Evolutionary conservation across 352 stramenopile genomes (phyloP), one percentile per base, ranked within the genome.

Genomic region (Phytophthora chlamydospora): DNA sequence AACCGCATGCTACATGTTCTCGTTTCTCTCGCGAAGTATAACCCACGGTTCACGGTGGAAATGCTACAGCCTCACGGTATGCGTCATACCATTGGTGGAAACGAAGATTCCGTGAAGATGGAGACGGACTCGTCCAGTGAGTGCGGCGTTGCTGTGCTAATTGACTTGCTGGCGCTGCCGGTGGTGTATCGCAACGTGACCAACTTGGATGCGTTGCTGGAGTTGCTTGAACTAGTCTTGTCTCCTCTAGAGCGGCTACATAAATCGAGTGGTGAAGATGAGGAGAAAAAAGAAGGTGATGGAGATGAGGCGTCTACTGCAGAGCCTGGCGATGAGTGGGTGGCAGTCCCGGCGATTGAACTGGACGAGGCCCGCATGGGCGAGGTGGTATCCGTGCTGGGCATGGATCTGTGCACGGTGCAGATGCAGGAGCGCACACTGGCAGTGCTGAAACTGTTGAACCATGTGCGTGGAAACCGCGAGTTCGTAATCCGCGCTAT

Each of bases 141-240:
- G 40, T 83, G 75, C 39, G 75, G 82, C 8, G 73, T 81, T 78
- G 64, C 73, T 17, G 68, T 91, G 31, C 50, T 98, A 10, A 72
- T 98, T 7, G 93, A 98, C 65, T 78, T 99, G 34, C 61, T 99
- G 33, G 68, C 83, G 13, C 77, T 90, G 19, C 75, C 90, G 10
- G 70, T 90, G 35, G 91, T 98, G 36, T 85, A 76, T 35, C 84
- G 91, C 39, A 98, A 92, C 44, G 80, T 83, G n/a, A 88, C 85
- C 13, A 97, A 96, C 57, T 72, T 99, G 21, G 95, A 99, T 58
- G 88, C 96, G 35, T 70, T 98, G 31, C 75, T 99, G 1, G 85
- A 95, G 61, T 64, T 98, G 9, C 69, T 98, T 9, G 95, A 98
- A 68, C 59, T 89, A 43, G 74, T 97, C 39, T 70, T 98, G 10